These are phyloP conservation scores for Leccinellum luteum DNA, from an alignment of 768 basidiomycete genomes.

Conservation along the genomic window DNA sequence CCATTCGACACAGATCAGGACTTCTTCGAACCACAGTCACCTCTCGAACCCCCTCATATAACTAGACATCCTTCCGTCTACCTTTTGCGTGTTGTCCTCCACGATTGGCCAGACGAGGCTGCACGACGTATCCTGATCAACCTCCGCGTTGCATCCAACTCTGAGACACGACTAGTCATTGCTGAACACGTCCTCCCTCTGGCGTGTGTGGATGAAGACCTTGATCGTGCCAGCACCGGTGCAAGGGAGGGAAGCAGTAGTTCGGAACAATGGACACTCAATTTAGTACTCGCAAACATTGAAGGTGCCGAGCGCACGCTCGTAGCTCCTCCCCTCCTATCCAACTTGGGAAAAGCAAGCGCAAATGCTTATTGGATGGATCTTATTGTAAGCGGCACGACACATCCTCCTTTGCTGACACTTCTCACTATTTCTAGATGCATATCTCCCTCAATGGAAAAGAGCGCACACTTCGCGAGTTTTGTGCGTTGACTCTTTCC, in stretches of 20 bases:
- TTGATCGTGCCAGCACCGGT: constrained; percentile 5
- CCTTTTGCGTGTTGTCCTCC: constrained; percentile 66
- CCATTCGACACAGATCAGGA: constrained; percentile 51
- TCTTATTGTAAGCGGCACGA: constrained; percentile 46
- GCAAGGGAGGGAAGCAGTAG: constrained; percentile 6
- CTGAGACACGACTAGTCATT: constrained; percentile 59
- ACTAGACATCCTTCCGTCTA: constrained; percentile 56
- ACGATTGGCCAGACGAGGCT: constrained; percentile 73
- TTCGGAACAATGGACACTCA: constrained; percentile 26
- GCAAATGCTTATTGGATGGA: constrained; percentile 69
- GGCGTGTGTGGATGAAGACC: constrained; percentile 56
- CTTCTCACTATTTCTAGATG: constrained; percentile 46
- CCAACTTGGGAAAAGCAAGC: constrained; percentile 73
- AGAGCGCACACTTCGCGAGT: constrained; percentile 67
- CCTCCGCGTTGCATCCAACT: constrained; percentile 37
- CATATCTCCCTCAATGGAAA: constrained; percentile 65
- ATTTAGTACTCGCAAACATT: constrained; percentile 36
- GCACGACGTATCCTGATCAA: constrained; percentile 46
- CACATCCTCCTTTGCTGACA: not conserved
- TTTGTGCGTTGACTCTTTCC: constrained; percentile 48
- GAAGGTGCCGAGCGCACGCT: constrained; percentile 54
- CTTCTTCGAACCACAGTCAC: constrained; percentile 65
- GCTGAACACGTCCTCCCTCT: constrained; percentile 71
- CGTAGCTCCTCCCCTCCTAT: constrained; percentile 59
- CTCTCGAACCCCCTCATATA: constrained; percentile 27